Evolutionary conservation across 2,329 filamentous ascomycete genomes (phyloP).

Genomic region (Mollisia scopiformis): DNA sequence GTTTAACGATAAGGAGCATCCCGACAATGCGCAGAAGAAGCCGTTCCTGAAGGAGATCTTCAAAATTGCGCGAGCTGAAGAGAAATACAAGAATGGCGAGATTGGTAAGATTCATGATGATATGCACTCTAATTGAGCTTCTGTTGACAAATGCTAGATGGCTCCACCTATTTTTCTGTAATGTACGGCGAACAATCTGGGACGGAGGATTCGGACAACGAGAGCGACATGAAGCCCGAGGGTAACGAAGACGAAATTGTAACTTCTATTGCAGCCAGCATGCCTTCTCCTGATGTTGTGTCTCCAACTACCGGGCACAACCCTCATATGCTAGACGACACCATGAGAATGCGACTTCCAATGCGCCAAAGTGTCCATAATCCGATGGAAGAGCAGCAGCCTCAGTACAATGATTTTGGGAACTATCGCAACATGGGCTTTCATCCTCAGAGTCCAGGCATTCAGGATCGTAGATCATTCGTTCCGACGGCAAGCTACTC

Average conservation of each 20-base stretch:
- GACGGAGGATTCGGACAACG: conserved; percentile 25
- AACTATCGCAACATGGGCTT: conserved; percentile 9
- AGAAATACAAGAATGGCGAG: conserved; percentile 57
- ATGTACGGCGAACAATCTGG: conserved; percentile 26
- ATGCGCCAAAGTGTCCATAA: conserved; percentile 14
- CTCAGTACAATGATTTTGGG: conserved; percentile 14
- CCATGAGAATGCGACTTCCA: conserved; percentile 17
- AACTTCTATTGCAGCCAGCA: not conserved
- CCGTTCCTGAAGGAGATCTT: conserved; percentile 63
- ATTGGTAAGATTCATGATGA: conserved; percentile 55
- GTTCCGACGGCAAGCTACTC: conserved; percentile 11
- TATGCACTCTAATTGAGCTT: no score
- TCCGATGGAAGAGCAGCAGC: conserved; percentile 21
- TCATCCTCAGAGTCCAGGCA: conserved; percentile 19
- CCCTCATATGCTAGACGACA: conserved; percentile 14
- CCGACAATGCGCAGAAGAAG: conserved; percentile 57
- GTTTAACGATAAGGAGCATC: conserved; percentile 58
- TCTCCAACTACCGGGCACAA: conserved; percentile 23
- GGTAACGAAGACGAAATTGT: conserved; percentile 23
- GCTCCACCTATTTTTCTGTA: conserved; percentile 20
- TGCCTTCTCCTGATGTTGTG: conserved; percentile 25
- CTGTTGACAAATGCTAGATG: conserved; percentile 22
- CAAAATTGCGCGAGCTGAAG: conserved; percentile 59
- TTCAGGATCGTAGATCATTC: conserved; percentile 24
- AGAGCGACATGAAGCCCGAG: conserved; percentile 26